phyloP scores from a whole-genome alignment of 306 rosid species.

The Pueraria montana region DNA sequence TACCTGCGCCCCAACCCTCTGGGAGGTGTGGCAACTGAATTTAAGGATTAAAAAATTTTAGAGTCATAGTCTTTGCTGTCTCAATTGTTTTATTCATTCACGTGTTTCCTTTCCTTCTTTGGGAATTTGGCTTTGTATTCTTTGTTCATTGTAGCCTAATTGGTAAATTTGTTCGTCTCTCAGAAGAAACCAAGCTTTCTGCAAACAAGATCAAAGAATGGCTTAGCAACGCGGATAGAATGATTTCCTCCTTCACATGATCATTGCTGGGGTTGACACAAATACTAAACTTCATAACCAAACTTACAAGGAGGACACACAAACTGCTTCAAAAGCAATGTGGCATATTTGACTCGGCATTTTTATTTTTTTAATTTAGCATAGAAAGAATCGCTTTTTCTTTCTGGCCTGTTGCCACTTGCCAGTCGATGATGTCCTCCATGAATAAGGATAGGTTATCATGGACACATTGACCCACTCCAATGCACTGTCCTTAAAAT shows the following conservation, averaged over 20 bases:
- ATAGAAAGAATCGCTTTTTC: conserved; percentile 6
- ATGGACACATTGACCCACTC: neutral
- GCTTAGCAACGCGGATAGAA: neutral
- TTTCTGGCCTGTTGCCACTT: neutral
- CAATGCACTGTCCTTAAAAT: neutral
- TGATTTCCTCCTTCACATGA: neutral
- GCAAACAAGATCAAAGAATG: conserved; percentile 41
- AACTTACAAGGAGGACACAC: neutral
- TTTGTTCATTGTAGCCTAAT: conserved; percentile 2
- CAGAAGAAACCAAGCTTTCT: conserved; percentile 37
- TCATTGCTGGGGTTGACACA: neutral
- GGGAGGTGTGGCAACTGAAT: neutral
- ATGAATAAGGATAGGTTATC: neutral
- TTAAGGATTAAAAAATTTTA: neutral
- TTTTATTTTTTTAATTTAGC: neutral
- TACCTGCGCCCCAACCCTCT: neutral
- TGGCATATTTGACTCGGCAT: neutral
- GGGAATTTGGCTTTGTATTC: neutral
- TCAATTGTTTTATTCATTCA: neutral
- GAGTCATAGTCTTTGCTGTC: neutral
- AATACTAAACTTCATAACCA: neutral
- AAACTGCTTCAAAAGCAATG: conserved; percentile 14
- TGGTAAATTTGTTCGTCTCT: conserved; percentile 15
- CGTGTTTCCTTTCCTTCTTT: neutral
- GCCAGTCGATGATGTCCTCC: neutral